phyloP scores from a whole-genome alignment of 2,329 filamentous ascomycete species.

The Pseudogymnoascus sp. region DNA sequence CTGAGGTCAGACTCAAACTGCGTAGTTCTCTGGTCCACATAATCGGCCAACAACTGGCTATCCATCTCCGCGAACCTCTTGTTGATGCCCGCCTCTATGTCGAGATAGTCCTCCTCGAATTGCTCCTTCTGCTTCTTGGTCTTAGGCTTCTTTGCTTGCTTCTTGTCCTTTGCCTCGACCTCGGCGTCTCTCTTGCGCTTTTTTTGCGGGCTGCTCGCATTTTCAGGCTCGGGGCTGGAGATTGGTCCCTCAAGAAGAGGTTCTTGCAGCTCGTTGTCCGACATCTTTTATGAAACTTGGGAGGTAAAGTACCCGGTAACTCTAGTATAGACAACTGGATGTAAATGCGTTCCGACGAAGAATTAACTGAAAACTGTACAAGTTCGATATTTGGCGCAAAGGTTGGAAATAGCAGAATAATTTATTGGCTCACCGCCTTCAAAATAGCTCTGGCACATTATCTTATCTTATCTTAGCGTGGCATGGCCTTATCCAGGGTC shows the following conservation, averaged over 20 bases:
- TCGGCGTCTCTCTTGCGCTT: slow-evolving; percentile 26
- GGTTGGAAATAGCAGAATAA: neutral
- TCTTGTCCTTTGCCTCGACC: slow-evolving; percentile 17
- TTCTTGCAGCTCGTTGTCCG: slow-evolving; percentile 24
- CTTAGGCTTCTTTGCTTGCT: slow-evolving; percentile 40
- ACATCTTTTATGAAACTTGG: slow-evolving; percentile 17
- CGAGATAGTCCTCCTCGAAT: slow-evolving; percentile 48
- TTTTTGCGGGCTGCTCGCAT: slow-evolving; percentile 16
- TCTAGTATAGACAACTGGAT: neutral
- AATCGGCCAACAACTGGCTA: slow-evolving; percentile 72
- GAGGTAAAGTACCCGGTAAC: neutral
- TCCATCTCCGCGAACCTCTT: slow-evolving; percentile 77
- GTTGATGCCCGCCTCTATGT: slow-evolving; percentile 70
- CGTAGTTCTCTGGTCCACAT: slow-evolving; percentile 71
- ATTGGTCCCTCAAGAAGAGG: slow-evolving; percentile 24
- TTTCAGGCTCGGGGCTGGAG: slow-evolving; percentile 17
- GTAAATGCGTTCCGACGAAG: neutral
- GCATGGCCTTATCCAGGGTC: slow-evolving; percentile 3
- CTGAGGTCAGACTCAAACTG: slow-evolving; percentile 77
- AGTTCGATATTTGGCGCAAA: neutral
- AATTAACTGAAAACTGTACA: neutral
- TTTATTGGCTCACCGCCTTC: slow-evolving; percentile 8
- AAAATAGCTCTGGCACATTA: slow-evolving; percentile 2
- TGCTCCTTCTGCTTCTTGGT: slow-evolving; percentile 52
- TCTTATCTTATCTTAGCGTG: slow-evolving; percentile 10